These are phyloP conservation scores for Elongisporangium undulatum DNA, from an alignment of 352 stramenopile genomes.

Conservation along the genomic window DNA sequence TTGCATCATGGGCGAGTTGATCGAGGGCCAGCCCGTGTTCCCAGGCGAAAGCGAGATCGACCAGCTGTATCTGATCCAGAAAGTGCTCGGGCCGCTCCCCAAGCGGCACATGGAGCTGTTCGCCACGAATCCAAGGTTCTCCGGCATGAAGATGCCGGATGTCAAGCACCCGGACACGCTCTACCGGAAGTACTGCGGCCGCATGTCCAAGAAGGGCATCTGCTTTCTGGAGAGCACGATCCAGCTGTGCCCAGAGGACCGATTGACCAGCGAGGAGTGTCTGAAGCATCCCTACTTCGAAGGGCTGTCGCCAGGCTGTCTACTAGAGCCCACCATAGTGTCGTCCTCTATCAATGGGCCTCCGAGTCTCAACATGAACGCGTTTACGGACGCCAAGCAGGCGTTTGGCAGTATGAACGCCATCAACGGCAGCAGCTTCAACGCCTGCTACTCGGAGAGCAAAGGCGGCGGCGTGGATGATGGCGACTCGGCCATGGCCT, in stretches of 20 bases:
- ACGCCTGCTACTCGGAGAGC: background rate
- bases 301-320: conserved; percentile 25
- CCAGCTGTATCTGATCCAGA: conserved; percentile 99
- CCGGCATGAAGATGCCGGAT: conserved; percentile 91
- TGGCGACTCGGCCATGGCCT: background rate
- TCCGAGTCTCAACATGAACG: background rate
- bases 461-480: background rate
- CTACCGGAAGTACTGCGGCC: conserved; percentile 87
- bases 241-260: conserved; percentile 68
- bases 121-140: conserved; percentile 88
- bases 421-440: background rate
- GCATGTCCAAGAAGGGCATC: conserved; percentile 79
- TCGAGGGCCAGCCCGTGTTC: conserved; percentile 97
- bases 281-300: conserved; percentile 89
- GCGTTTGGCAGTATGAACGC: background rate
- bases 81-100: conserved; percentile 96
- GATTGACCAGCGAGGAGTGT: conserved; percentile 71
- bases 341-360: background rate
- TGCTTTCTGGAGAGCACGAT: conserved; percentile 80
- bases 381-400: background rate
- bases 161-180: conserved; percentile 91
- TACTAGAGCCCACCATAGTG: background rate
- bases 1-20: conserved; percentile 97
- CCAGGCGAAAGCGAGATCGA: conserved; percentile 98
- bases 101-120: conserved; percentile 92